Conservation (phyloP, 1,284 basidiomycete genomes). For the Chiua sp. region DNA sequence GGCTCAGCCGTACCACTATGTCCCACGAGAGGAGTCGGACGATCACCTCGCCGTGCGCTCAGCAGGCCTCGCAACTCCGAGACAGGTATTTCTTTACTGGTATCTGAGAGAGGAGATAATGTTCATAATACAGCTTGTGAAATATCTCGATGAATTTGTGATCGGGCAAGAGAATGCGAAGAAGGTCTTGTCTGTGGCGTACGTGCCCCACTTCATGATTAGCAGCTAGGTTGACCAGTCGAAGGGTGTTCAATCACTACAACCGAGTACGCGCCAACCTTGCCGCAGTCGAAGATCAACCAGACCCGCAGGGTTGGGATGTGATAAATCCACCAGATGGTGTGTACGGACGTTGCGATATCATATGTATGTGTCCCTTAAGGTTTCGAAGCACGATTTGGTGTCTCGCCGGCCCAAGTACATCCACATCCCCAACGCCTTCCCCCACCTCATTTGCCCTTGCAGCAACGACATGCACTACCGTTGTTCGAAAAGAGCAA, state of each 20-base stretch:
- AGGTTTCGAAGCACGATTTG: constrained; percentile 36
- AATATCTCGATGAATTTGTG: constrained; percentile 90
- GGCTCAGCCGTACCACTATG: constrained; percentile 45
- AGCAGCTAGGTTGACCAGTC: constrained; percentile 4
- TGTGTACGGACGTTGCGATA: constrained; percentile 27
- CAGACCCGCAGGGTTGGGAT: constrained; percentile 39
- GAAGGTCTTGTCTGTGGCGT: constrained; percentile 92
- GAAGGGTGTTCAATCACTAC: constrained; percentile 92
- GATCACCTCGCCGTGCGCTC: constrained; percentile 34
- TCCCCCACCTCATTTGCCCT: constrained; percentile 42
- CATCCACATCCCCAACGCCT: constrained; percentile 55
- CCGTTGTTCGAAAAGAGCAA: constrained; percentile 92
- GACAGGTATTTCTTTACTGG: constrained; percentile 54
- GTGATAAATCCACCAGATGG: constrained; percentile 37
- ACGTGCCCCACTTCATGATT: constrained; percentile 40
- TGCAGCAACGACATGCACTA: constrained; percentile 49
- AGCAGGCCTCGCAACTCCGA: constrained; percentile 66
- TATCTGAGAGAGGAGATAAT: background rate
- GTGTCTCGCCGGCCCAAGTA: constrained; percentile 57
- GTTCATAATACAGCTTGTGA: constrained; percentile 63
- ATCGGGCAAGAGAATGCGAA: constrained; percentile 93
- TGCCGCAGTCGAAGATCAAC: constrained; percentile 51
- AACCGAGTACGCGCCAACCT: constrained; percentile 78
- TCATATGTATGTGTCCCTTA: background rate
- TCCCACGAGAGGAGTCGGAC: constrained; percentile 38